Percentiles rank a stretch among this genome's conserved stretches.
Conservation (phyloP, 2,329 filamentous ascomycete species). For the Epichloe brachyelytri region DNA sequence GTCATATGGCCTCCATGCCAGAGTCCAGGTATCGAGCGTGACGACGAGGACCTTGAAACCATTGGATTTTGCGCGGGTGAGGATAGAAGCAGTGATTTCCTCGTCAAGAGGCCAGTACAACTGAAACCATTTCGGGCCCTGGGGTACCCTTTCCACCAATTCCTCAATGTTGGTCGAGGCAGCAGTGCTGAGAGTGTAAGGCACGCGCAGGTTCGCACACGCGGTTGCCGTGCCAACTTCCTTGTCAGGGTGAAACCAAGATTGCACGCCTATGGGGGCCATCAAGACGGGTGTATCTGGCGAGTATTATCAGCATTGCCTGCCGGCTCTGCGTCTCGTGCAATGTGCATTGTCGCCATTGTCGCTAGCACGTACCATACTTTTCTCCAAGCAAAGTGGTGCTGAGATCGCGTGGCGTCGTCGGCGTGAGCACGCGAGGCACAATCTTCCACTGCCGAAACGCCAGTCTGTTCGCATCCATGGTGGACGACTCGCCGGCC, state of each 20-base stretch:
- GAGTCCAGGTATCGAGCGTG: conserved; percentile 57
- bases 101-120: conserved; percentile 61
- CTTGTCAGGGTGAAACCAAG: conserved; percentile 51
- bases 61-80: conserved; percentile 44
- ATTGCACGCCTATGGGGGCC: conserved; percentile 58
- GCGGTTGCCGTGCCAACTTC: conserved; percentile 53
- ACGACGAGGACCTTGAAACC: conserved; percentile 57
- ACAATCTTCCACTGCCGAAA: conserved; percentile 41
- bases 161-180: conserved; percentile 52
- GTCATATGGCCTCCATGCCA: conserved; percentile 57
- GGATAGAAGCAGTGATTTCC: conserved; percentile 49
- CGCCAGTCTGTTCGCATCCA: conserved; percentile 45
- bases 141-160: conserved; percentile 43
- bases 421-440: conserved; percentile 36
- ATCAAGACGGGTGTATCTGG: conserved; percentile 32
- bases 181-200: conserved; percentile 56
- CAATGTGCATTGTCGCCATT: background rate
- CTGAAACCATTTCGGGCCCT: conserved; percentile 56
- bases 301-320: background rate
- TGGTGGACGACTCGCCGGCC: conserved; percentile 47
- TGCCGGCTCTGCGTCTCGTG: background rate
- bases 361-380: conserved; percentile 22
- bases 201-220: conserved; percentile 45
- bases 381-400: conserved; percentile 38
- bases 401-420: conserved; percentile 31